Evolutionary conservation across 2,329 filamentous ascomycete species (phyloP).

Genomic region (Cordyceps cateniannulata): DNA sequence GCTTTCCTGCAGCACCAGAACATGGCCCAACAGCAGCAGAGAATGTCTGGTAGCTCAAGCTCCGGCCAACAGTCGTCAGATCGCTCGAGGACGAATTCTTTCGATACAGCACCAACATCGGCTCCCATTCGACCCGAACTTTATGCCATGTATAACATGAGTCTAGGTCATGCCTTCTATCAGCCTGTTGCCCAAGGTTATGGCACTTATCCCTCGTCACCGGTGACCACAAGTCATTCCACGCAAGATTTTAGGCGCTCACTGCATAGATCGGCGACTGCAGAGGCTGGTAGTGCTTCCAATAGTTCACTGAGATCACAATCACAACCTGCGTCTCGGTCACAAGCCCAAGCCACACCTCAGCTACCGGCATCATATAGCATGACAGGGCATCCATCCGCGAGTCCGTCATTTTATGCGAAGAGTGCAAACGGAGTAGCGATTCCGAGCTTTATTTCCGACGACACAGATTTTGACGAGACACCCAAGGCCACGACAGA

Average conservation of each 20-base stretch:
- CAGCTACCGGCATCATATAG: slow-evolving; percentile 18
- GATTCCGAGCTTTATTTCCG: slow-evolving; percentile 50
- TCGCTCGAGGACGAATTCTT: slow-evolving; percentile 55
- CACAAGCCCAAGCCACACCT: slow-evolving; percentile 24
- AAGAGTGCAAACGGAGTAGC: slow-evolving; percentile 42
- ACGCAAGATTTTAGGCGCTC: slow-evolving; percentile 50
- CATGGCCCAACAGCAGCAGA: slow-evolving; percentile 22
- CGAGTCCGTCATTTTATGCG: slow-evolving; percentile 29
- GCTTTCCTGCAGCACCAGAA: slow-evolving; percentile 30
- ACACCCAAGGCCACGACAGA: slow-evolving; percentile 34
- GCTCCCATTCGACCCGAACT: slow-evolving; percentile 52
- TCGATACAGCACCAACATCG: slow-evolving; percentile 55
- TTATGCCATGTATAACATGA: slow-evolving; percentile 43
- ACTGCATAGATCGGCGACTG: slow-evolving; percentile 47
- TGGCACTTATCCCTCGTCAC: slow-evolving; percentile 51
- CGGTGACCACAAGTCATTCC: slow-evolving; percentile 37
- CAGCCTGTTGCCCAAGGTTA: slow-evolving; percentile 37
- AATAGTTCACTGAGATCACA: slow-evolving; percentile 56
- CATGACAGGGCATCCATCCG: slow-evolving; percentile 27
- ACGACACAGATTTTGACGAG: slow-evolving; percentile 46
- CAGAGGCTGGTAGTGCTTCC: slow-evolving; percentile 41
- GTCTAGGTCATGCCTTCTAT: slow-evolving; percentile 39
- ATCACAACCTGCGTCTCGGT: slow-evolving; percentile 56
- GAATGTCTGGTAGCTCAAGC: slow-evolving; percentile 21
- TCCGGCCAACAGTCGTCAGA: slow-evolving; percentile 32